A percentile compares a stretch with the other conserved stretches of the same genome.
phyloP scores from a whole-genome alignment of 208 protist species.

The Trypanosoma vivax region DNA sequence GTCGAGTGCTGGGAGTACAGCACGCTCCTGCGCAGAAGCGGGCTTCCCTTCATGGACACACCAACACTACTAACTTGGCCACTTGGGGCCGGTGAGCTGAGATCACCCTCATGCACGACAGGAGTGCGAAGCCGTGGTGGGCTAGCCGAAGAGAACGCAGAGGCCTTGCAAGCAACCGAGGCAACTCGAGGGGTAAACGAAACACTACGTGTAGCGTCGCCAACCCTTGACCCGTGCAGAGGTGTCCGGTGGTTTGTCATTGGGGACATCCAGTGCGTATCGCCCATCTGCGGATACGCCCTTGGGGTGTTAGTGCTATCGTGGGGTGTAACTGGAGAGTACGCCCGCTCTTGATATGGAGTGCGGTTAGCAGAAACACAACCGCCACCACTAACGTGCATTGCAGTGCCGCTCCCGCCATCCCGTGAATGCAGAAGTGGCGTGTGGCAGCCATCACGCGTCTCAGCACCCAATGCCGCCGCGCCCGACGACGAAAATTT shows the following conservation, averaged over 20 bases:
- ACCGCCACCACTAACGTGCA: too few species aligned
- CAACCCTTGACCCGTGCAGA: conserved; percentile 4
- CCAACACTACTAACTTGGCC: background rate
- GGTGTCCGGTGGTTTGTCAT: background rate
- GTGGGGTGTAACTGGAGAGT: background rate
- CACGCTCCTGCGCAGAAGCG: conserved; percentile 8
- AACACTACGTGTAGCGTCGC: background rate
- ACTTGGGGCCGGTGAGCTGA: background rate
- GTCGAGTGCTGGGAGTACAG: conserved; percentile 16
- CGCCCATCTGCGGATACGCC: background rate
- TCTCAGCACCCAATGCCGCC: background rate
- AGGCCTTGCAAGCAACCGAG: too few species aligned
- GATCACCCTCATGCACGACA: conserved; percentile 17
- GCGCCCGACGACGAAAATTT: background rate
- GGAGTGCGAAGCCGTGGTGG: conserved; percentile 16
- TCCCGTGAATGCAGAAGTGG: background rate
- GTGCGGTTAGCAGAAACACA: background rate
- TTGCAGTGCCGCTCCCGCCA: background rate
- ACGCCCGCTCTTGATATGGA: background rate
- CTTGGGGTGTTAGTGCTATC: background rate
- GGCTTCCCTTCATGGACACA: conserved; percentile 9
- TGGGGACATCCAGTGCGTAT: conserved; percentile 6
- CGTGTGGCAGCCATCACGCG: conserved; percentile 6
- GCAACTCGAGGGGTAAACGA: background rate
- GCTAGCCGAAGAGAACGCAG: background rate